These are phyloP conservation scores for Entoloma clypeatum DNA, from an alignment of 1,284 basidiomycete genomes.

Conservation along the genomic window DNA sequence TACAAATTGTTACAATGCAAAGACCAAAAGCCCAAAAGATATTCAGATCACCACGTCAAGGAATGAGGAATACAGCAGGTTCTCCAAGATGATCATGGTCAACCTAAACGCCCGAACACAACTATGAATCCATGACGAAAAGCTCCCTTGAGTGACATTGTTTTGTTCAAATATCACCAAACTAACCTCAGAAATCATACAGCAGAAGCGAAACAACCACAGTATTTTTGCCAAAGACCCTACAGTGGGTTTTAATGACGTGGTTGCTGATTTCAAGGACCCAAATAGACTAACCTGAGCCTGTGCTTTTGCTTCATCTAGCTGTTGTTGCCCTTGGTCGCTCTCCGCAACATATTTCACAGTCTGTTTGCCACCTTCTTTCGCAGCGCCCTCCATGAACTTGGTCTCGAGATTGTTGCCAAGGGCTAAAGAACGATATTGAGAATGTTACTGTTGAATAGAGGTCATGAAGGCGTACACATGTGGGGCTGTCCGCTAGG, in stretches of 20 bases:
- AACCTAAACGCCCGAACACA: background rate
- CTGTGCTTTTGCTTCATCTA: slow-evolving; percentile 25
- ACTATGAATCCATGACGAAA: background rate
- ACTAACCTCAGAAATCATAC: background rate
- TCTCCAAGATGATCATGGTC: too few species aligned
- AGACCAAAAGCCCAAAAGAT: too few species aligned
- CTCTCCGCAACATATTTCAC: slow-evolving; percentile 22
- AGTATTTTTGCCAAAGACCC: slow-evolving; percentile 28
- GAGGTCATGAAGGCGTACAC: slow-evolving; percentile 14
- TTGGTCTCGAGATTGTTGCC: slow-evolving; percentile 14
- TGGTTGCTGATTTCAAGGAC: background rate
- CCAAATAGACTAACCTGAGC: slow-evolving; percentile 21
- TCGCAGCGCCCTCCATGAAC: slow-evolving; percentile 19
- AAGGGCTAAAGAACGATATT: slow-evolving; percentile 4
- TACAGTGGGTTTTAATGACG: slow-evolving; percentile 9
- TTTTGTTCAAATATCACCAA: background rate
- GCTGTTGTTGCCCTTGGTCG: slow-evolving; percentile 20
- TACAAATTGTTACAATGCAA: too few species aligned
- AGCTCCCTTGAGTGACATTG: background rate
- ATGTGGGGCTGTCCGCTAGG: slow-evolving; percentile 19
- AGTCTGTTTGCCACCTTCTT: slow-evolving; percentile 21
- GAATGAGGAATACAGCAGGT: too few species aligned
- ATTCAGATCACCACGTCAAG: too few species aligned
- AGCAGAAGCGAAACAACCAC: slow-evolving; percentile 22
- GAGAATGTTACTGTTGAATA: background rate